Evolutionary conservation across 1,139 yeast genomes (phyloP), one percentile per base, ranked within the genome.

Genomic region (Debaryomyces coudertii): DNA sequence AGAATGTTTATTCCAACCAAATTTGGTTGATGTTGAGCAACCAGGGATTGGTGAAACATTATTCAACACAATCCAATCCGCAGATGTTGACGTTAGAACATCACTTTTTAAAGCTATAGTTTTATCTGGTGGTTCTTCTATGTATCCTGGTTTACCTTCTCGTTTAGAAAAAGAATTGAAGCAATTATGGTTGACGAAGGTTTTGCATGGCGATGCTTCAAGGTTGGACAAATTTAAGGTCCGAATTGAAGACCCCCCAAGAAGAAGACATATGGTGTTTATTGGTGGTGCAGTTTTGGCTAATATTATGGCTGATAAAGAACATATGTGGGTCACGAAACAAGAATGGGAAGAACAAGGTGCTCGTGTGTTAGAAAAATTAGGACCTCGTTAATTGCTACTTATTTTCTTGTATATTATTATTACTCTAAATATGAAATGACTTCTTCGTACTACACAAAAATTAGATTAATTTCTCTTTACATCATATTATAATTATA

Each of bases 311-410:
- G 96, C 96, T 40, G 97, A 93, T 66, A 93, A 92, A 68, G 97
- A 92, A 54, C 97, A 90, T 62, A 88, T 93, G 96, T 92, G 99
- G 99, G 82, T 95, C 58, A 77, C 92, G 47, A 90, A 87, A 66
- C 89, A 87, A 63, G 99, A 93, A 71, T 93, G 99, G 99, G 95
- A 90, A 66, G 99, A 93, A 71, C 89, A 87, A 62, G 99, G 98
- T 31, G 81, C 96, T 37, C 79, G 93, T 43, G 82, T 90, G 16
- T 82, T 93, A 66, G 79, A 76, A 54, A 93, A 93, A 69, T 82
- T 93, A 59, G 99, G 99, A n/a, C 96, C 97, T 51, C 84, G 97
- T 71, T 90, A 74, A 68, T 27, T 27, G 11, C 14, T 11, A 18
- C 33, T 27, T 38, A 28, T 29, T 38, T 38, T 38, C 41, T 38